A percentile compares a stretch with the other conserved stretches of the same genome.
phyloP scores from a whole-genome alignment of 2,329 filamentous ascomycete genomes.

The Xylariales sp. region DNA sequence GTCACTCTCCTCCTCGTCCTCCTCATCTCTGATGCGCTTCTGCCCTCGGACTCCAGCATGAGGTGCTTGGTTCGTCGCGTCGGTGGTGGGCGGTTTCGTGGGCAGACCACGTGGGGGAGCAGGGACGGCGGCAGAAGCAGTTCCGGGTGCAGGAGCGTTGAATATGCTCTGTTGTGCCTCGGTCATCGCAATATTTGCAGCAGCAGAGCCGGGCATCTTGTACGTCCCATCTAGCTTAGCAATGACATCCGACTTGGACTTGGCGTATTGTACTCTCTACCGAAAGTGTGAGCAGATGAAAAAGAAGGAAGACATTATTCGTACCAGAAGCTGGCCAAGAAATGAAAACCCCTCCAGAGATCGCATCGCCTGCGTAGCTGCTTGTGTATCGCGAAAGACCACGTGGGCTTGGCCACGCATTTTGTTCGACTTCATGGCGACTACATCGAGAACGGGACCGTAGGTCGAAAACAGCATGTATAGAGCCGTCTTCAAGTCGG shows the following conservation, averaged over 20 bases:
- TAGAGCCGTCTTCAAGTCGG: slow-evolving; percentile 77
- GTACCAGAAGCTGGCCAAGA: slow-evolving; percentile 78
- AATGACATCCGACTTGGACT: slow-evolving; percentile 81
- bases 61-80: slow-evolving; percentile 44
- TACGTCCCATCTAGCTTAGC: slow-evolving; percentile 91
- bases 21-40: slow-evolving; percentile 67
- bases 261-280: slow-evolving; percentile 87
- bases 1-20: slow-evolving; percentile 56
- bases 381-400: slow-evolving; percentile 81
- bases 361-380: slow-evolving; percentile 91
- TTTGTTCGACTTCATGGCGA: slow-evolving; percentile 80
- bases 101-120: slow-evolving; percentile 34
- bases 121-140: slow-evolving; percentile 34
- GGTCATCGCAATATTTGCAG: slow-evolving; percentile 58
- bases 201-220: slow-evolving; percentile 57
- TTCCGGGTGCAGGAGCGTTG: slow-evolving; percentile 57
- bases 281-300: slow-evolving; percentile 8
- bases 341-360: slow-evolving; percentile 82
- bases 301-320: background rate
- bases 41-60: slow-evolving; percentile 54
- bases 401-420: slow-evolving; percentile 97
- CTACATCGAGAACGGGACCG: slow-evolving; percentile 85
- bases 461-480: slow-evolving; percentile 95
- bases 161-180: slow-evolving; percentile 78
- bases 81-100: slow-evolving; percentile 43